Conservation (phyloP, 164 flowering plant species). For the Vitis amurensis region DNA sequence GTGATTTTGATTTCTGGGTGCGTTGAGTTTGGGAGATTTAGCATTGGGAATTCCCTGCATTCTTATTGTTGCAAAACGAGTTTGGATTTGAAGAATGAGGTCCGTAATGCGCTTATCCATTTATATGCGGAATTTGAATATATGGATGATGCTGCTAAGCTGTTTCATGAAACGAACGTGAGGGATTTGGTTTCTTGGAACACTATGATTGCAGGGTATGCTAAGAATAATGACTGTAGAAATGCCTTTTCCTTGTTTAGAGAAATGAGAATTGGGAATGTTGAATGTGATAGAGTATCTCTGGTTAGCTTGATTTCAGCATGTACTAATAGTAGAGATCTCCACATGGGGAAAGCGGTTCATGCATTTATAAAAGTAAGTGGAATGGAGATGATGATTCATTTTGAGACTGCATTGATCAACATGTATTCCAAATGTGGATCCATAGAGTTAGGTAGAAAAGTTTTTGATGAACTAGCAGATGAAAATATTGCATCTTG, state of each 20-base stretch:
- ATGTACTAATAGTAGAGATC: slow-evolving; percentile 22
- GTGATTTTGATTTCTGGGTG: slow-evolving; percentile 34
- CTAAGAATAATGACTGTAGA: slow-evolving; percentile 16
- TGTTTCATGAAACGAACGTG: slow-evolving; percentile 20
- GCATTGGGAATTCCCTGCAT: slow-evolving; percentile 26
- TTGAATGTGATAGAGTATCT: slow-evolving; percentile 24
- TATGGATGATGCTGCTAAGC: slow-evolving; percentile 17
- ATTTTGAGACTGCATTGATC: slow-evolving; percentile 27
- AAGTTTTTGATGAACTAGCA: slow-evolving; percentile 23
- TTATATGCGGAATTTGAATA: slow-evolving; percentile 25
- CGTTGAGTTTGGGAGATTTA: slow-evolving; percentile 14
- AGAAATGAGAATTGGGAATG: slow-evolving; percentile 21
- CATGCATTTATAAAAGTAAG: slow-evolving; percentile 14
- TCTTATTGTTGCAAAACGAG: slow-evolving; percentile 19
- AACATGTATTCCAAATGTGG: slow-evolving; percentile 34
- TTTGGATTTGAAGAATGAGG: slow-evolving; percentile 4
- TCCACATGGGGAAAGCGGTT: slow-evolving; percentile 15
- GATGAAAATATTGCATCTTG: slow-evolving; percentile 20
- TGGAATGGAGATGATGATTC: slow-evolving; percentile 10
- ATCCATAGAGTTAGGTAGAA: slow-evolving; percentile 17
- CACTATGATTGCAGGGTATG: slow-evolving; percentile 26
- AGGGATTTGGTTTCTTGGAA: slow-evolving; percentile 14
- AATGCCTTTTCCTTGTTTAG: slow-evolving; percentile 28
- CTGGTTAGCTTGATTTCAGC: slow-evolving; percentile 24
- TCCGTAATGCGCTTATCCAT: slow-evolving; percentile 26